Evolutionary conservation across 192 early-diverging fungal genomes (phyloP), one percentile per base, ranked within the genome.

Genomic region (Spizellomyces punctatus): DNA sequence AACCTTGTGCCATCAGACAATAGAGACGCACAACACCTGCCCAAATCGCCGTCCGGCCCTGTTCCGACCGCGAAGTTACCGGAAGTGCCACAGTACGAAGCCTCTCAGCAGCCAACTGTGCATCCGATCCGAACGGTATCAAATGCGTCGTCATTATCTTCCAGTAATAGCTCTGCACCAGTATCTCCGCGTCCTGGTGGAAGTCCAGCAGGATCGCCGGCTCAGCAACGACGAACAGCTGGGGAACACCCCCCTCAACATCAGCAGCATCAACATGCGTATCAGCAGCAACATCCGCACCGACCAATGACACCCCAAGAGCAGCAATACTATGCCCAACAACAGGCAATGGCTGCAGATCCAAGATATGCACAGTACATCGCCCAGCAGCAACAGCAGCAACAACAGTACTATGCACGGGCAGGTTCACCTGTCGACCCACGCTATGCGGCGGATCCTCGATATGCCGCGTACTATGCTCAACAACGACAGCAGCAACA

Each of bases 321-420:
- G 42, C 64, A 50, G n/a, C 41, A n/a, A 19, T n/a, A n/a, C 16
- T 19, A 19, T 36, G 61, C 16, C 6, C 64, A 62, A 36, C 60
- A 62, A 8, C 6, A 17, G 41, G 16, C 36, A 47, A 42, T 17
- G 6, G 44, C 17, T 47, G 44, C 64, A 12, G 43, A 57, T 8
- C 9, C 19, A 4, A 14, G 16, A 49, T 46, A 70, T 41, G 60
- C 36, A 12, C 64, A 68, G 16, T 59, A 69, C 43, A n/a, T 70
- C 5, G n/a, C n/a, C 43, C 66, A 75, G 56, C 75, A 72, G 46
- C 74, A 67, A 47, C 64, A 67, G 42, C 64, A 73, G 22, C 75
- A 74, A 64, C 67, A 78, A 16, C 73, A 70, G 48, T 57, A 52
- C 42, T 14, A 42, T 48, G 69, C 42, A 16, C 17, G 8, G n/a